These are phyloP conservation scores for Lablab purpureus DNA, from an alignment of 306 rosid genomes.

Conservation along the genomic window DNA sequence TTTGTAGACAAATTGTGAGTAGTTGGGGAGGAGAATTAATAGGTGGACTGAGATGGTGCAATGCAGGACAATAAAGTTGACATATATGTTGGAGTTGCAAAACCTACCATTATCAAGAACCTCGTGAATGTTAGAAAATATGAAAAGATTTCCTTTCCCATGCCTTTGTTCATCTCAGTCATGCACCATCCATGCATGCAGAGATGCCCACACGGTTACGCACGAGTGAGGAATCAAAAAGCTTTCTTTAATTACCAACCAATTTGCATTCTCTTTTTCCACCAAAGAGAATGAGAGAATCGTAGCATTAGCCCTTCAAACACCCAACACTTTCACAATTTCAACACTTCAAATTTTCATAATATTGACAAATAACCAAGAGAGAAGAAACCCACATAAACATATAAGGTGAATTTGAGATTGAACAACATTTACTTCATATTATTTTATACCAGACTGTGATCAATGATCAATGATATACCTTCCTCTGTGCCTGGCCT, in stretches of 20 bases:
- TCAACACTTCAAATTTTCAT: too few relatives aligned
- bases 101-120: slow-evolving; percentile 56
- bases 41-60: slow-evolving; percentile 14
- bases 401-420: too few relatives aligned
- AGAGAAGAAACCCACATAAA: too few relatives aligned
- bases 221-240: slow-evolving; percentile 81
- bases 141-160: slow-evolving; percentile 29
- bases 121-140: slow-evolving; percentile 60
- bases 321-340: background rate
- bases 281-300: slow-evolving; percentile 14
- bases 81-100: slow-evolving; percentile 13
- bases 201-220: slow-evolving; percentile 50
- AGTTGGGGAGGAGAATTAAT: slow-evolving; percentile 30
- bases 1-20: background rate
- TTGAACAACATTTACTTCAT: background rate
- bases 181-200: slow-evolving; percentile 63
- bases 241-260: slow-evolving; percentile 44
- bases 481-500: too few relatives aligned
- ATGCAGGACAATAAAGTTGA: slow-evolving; percentile 38
- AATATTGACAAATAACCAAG: too few relatives aligned
- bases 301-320: slow-evolving; percentile 3
- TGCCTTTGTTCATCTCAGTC: slow-evolving; percentile 58
- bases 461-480: too few relatives aligned
- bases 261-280: slow-evolving; percentile 41
- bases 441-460: too few relatives aligned